Evolutionary conservation across 495 filamentous ascomycete genomes (phyloP).

Genomic region (Mytilinidion resinicola): DNA sequence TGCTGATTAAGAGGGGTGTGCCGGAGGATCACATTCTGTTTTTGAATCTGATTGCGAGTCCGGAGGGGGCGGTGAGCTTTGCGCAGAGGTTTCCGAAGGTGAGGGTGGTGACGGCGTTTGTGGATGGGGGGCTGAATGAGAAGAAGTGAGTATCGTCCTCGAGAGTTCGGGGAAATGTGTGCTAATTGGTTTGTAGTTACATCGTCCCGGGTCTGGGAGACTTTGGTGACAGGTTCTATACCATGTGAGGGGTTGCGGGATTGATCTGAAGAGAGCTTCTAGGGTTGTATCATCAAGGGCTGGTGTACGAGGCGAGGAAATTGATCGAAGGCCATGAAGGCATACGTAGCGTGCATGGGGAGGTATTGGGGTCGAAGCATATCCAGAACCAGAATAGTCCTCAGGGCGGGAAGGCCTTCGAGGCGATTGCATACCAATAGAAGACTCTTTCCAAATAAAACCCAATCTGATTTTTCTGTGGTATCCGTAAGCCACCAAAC

Average conservation of each 20-base stretch:
- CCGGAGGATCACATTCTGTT: conserved; percentile 94
- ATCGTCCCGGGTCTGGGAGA: conserved; percentile 94
- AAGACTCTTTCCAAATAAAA: no score
- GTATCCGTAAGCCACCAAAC: no score
- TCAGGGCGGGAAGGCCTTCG: no score
- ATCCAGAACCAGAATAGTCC: no score
- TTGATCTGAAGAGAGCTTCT: background rate
- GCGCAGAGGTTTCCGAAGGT: conserved; percentile 87
- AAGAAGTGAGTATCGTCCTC: conserved; percentile 67
- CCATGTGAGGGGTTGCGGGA: conserved; percentile 49
- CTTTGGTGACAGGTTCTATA: conserved; percentile 96
- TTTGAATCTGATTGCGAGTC: conserved; percentile 91
- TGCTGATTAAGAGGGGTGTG: conserved; percentile 80
- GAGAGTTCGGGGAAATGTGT: conserved; percentile 20
- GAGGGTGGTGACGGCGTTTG: conserved; percentile 90
- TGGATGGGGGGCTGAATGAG: conserved; percentile 89
- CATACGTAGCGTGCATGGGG: no score
- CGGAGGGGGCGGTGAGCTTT: conserved; percentile 84
- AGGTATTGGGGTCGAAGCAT: no score
- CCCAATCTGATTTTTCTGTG: no score
- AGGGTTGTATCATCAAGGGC: background rate
- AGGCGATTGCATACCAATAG: no score
- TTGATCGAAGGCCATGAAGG: no score
- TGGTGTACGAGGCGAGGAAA: background rate
- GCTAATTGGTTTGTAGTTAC: conserved; percentile 54